Evolutionary conservation across 805 yeast genomes (phyloP).

Genomic region (Barnettozyma populi): DNA sequence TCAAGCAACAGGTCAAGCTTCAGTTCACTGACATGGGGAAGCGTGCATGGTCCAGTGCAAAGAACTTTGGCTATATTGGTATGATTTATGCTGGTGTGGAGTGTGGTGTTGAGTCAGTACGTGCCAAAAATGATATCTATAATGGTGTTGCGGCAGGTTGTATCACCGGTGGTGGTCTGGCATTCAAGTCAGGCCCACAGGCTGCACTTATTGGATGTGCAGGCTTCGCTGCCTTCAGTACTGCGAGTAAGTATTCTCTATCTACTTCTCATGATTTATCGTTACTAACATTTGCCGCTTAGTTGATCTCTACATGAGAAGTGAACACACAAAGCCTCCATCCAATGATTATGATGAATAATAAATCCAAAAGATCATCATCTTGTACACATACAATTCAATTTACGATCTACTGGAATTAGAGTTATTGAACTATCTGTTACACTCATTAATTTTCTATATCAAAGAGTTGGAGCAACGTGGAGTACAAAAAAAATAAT

Average conservation of each 20-base stretch:
- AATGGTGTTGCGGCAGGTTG: constrained; percentile 94
- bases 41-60: constrained; percentile 84
- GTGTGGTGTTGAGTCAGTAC: constrained; percentile 74
- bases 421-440: not conserved
- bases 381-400: not conserved
- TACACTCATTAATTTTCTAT: not conserved
- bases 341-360: constrained; percentile 74
- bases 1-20: constrained; percentile 85
- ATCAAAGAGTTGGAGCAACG: not conserved
- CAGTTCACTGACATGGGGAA: constrained; percentile 91
- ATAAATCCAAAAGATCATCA: constrained; percentile 1
- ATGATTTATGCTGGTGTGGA: constrained; percentile 89
- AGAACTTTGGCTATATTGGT: constrained; percentile 91
- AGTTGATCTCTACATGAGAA: constrained; percentile 76
- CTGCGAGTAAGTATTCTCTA: constrained; percentile 41
- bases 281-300: constrained; percentile 10
- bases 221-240: constrained; percentile 93
- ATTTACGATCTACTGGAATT: not conserved
- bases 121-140: constrained; percentile 89
- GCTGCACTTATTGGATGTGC: constrained; percentile 92
- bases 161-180: constrained; percentile 93
- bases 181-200: constrained; percentile 88
- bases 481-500: constrained; percentile 1
- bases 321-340: constrained; percentile 82
- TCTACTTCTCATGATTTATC: not conserved